Conservation (phyloP, 306 rosid species). For the Lathyrus tuberosus region DNA sequence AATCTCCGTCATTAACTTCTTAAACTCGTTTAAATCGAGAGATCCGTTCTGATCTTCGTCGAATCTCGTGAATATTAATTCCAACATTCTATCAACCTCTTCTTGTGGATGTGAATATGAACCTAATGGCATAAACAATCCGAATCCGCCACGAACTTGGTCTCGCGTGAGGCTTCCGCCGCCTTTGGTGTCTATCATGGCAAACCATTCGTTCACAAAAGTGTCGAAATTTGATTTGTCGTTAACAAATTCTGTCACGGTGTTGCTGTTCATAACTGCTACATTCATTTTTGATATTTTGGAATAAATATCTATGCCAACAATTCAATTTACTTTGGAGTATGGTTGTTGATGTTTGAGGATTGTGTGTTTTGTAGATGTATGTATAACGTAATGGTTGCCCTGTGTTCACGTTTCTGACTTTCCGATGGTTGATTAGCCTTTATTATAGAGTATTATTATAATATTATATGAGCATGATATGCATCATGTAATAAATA, state of each 20-base stretch:
- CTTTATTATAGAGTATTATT: constrained; percentile 37
- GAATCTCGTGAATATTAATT: constrained; percentile 46
- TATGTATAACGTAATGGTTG: constrained; percentile 22
- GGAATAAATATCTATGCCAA: too few species aligned
- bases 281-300: constrained; percentile 40
- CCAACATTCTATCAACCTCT: constrained; percentile 33
- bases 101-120: constrained; percentile 30
- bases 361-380: constrained; percentile 13
- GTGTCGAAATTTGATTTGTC: constrained; percentile 46
- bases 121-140: constrained; percentile 50
- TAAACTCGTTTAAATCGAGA: constrained; percentile 49
- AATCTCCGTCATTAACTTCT: constrained; percentile 52
- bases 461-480: too few species aligned
- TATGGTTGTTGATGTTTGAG: background rate
- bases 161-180: constrained; percentile 54
- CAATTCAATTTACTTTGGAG: background rate
- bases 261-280: constrained; percentile 50
- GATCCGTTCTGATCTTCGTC: constrained; percentile 54
- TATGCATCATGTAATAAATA: too few species aligned
- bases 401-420: constrained; percentile 43
- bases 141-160: constrained; percentile 42
- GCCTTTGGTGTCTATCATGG: constrained; percentile 44
- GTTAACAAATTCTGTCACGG: constrained; percentile 45
- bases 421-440: constrained; percentile 38
- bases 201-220: constrained; percentile 49